These are phyloP conservation scores for Talaromyces sp. DNA, from an alignment of 2,329 filamentous ascomycete genomes.

Conservation along the genomic window DNA sequence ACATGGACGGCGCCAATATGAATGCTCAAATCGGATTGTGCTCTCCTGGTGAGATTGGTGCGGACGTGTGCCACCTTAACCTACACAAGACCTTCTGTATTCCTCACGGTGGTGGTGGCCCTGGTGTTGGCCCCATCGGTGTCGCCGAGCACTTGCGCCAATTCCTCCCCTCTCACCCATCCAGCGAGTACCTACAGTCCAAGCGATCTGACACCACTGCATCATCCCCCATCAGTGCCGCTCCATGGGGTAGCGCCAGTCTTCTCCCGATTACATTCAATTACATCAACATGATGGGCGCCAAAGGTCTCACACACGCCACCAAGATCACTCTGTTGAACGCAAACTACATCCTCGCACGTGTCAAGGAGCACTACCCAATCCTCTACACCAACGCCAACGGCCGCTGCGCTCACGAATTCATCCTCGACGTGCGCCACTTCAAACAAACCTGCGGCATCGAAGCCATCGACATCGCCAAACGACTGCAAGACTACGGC, in stretches of 20 bases:
- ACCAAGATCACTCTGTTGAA: constrained; percentile 92
- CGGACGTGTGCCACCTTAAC: constrained; percentile 95
- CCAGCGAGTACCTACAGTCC: constrained; percentile 46
- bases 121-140: constrained; percentile 88
- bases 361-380: constrained; percentile 76
- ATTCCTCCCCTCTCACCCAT: constrained; percentile 68
- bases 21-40: constrained; percentile 95
- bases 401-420: constrained; percentile 90
- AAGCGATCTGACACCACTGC: constrained; percentile 42
- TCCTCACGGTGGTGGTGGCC: constrained; percentile 89
- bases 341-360: constrained; percentile 91
- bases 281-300: constrained; percentile 92
- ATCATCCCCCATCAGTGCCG: constrained; percentile 67
- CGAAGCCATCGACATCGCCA: constrained; percentile 91
- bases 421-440: constrained; percentile 82
- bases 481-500: constrained; percentile 93
- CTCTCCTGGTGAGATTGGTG: constrained; percentile 90
- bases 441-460: constrained; percentile 80
- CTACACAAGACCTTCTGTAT: constrained; percentile 99
- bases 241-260: constrained; percentile 80
- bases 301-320: constrained; percentile 74
- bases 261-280: constrained; percentile 93
- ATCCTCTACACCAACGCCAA: constrained; percentile 92
- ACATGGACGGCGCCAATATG: constrained; percentile 99
- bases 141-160: constrained; percentile 74